A percentile compares a stretch with the other conserved stretches of the same genome.
These are phyloP conservation scores for Vitellaria paradoxa DNA, from an alignment of 179 eudicot genomes.

Conservation along the genomic window DNA sequence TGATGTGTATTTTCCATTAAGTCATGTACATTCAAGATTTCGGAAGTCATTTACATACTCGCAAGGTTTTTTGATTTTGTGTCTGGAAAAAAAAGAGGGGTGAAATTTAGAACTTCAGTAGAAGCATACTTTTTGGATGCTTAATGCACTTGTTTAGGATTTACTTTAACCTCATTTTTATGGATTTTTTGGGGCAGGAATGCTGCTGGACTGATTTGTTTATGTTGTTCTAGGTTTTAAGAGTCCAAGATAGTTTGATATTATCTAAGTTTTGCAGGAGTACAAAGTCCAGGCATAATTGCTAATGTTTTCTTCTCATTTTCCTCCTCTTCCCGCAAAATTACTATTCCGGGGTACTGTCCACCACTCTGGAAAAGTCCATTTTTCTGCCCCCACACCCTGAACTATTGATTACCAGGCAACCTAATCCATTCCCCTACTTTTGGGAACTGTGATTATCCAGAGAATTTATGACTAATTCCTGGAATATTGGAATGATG, in stretches of 20 bases:
- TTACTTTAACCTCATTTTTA: neutral
- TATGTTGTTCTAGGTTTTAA: neutral
- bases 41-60: neutral
- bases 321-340: neutral
- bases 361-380: neutral
- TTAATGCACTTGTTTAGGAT: neutral
- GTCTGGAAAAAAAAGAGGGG: neutral
- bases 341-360: neutral
- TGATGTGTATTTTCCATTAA: neutral
- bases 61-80: neutral
- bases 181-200: neutral
- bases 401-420: neutral
- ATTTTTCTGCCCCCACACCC: neutral
- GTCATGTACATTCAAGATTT: neutral
- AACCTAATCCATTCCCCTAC: neutral
- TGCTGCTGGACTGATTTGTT: neutral
- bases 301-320: no score
- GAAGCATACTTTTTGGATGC: neutral
- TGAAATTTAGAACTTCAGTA: neutral
- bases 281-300: neutral
- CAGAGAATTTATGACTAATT: neutral
- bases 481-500: neutral
- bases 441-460: neutral
- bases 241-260: neutral
- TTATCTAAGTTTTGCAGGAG: no score